Evolutionary conservation across 2,329 filamentous ascomycete genomes (phyloP).

Genomic region (Stagonosporopsis tanaceti): DNA sequence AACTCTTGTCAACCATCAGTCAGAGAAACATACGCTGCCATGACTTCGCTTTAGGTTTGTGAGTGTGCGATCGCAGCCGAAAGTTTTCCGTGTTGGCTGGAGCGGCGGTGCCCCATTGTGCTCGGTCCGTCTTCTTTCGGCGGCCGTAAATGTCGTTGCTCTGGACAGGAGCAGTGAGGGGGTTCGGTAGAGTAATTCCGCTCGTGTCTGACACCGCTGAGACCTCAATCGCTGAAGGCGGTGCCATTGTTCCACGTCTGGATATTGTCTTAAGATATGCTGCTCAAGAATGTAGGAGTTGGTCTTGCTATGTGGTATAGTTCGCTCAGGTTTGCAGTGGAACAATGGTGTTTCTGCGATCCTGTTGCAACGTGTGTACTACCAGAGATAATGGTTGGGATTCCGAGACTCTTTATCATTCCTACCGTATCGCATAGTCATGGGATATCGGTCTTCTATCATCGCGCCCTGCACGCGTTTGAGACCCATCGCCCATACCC

Average conservation of each 20-base stretch:
- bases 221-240: slow-evolving; percentile 51
- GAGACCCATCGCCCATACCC: slow-evolving; percentile 27
- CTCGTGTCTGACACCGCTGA: slow-evolving; percentile 58
- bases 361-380: neutral
- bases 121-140: slow-evolving; percentile 73
- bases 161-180: slow-evolving; percentile 60
- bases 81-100: slow-evolving; percentile 82
- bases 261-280: neutral
- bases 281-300: neutral
- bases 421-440: slow-evolving; percentile 12
- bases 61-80: slow-evolving; percentile 67
- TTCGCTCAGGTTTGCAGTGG: neutral
- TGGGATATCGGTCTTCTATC: slow-evolving; percentile 7
- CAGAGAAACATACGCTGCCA: slow-evolving; percentile 76
- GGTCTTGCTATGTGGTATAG: neutral
- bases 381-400: neutral
- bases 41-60: slow-evolving; percentile 78
- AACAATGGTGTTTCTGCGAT: neutral
- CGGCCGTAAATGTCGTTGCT: slow-evolving; percentile 72
- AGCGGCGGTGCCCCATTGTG: slow-evolving; percentile 78
- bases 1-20: neutral
- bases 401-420: slow-evolving; percentile 18
- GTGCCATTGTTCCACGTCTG: slow-evolving; percentile 34
- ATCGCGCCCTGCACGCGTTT: slow-evolving; percentile 33
- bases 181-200: slow-evolving; percentile 55